Conservation (phyloP, 148 eudicot genomes). For the Suaeda aralocaspica region DNA sequence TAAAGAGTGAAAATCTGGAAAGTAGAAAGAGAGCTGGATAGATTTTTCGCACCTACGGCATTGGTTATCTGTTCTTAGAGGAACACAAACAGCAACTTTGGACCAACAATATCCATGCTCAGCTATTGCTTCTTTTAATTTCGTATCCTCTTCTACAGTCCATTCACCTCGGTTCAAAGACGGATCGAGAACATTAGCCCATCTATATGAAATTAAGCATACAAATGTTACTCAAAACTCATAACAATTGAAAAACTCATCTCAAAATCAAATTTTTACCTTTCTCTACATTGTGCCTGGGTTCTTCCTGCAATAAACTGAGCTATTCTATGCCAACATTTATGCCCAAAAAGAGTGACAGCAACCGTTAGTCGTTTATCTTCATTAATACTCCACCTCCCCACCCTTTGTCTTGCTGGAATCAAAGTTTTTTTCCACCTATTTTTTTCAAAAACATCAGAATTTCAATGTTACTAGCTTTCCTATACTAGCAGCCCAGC, state of each 20-base stretch:
- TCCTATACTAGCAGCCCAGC: no score
- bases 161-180: constrained; percentile 53
- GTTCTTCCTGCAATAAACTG: constrained; percentile 81
- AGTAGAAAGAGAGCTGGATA: neutral
- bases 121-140: constrained; percentile 56
- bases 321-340: constrained; percentile 74
- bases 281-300: constrained; percentile 88
- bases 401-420: constrained; percentile 71
- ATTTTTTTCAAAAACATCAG: no score
- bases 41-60: constrained; percentile 66
- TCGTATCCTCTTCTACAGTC: constrained; percentile 76
- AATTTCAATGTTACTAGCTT: no score
- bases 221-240: no score
- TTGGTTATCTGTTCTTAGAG: constrained; percentile 77
- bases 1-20: neutral
- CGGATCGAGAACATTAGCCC: constrained; percentile 83
- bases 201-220: constrained; percentile 42
- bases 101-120: constrained; percentile 69
- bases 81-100: constrained; percentile 68
- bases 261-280: constrained; percentile 33
- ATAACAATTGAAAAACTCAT: neutral
- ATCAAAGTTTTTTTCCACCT: constrained; percentile 84
- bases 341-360: constrained; percentile 65
- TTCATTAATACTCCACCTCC: constrained; percentile 66
- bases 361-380: constrained; percentile 81